A percentile compares a stretch with the other conserved stretches of the same genome.
Evolutionary conservation across 2,329 filamentous ascomycete genomes (phyloP).

Genomic region (Aureobasidium sp.): DNA sequence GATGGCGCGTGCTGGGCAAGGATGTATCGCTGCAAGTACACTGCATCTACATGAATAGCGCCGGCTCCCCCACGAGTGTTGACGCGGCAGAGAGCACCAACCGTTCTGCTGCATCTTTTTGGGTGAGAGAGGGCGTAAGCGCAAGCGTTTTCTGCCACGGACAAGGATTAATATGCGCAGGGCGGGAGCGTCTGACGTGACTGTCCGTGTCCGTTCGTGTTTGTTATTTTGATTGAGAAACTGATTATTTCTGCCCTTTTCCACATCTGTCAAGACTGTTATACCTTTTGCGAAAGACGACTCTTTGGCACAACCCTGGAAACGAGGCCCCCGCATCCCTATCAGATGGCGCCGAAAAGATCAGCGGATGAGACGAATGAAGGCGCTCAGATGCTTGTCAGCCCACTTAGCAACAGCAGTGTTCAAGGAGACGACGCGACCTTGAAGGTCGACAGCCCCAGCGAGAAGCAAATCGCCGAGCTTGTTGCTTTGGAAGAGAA

Average conservation of each 20-base stretch:
- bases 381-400: background rate
- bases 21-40: constrained; percentile 4
- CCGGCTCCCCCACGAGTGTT: constrained; percentile 6
- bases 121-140: background rate
- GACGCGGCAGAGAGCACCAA: constrained; percentile 14
- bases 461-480: constrained; percentile 7
- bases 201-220: constrained; percentile 8
- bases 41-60: background rate
- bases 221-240: constrained; percentile 8
- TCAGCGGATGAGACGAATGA: background rate
- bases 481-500: constrained; percentile 1
- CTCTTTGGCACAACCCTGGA: background rate
- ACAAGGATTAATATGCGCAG: constrained; percentile 14
- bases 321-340: background rate
- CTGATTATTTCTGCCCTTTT: background rate
- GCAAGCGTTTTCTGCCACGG: constrained; percentile 8
- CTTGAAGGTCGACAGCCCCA: constrained; percentile 12
- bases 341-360: constrained; percentile 3
- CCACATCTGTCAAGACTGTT: background rate
- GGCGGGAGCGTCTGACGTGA: constrained; percentile 13
- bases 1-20: background rate
- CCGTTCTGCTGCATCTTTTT: background rate
- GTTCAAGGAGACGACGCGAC: background rate
- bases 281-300: background rate
- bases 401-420: constrained; percentile 1